These are phyloP conservation scores for Furcasterigmium sp. DNA, from an alignment of 2,329 filamentous ascomycete species.

Conservation along the genomic window DNA sequence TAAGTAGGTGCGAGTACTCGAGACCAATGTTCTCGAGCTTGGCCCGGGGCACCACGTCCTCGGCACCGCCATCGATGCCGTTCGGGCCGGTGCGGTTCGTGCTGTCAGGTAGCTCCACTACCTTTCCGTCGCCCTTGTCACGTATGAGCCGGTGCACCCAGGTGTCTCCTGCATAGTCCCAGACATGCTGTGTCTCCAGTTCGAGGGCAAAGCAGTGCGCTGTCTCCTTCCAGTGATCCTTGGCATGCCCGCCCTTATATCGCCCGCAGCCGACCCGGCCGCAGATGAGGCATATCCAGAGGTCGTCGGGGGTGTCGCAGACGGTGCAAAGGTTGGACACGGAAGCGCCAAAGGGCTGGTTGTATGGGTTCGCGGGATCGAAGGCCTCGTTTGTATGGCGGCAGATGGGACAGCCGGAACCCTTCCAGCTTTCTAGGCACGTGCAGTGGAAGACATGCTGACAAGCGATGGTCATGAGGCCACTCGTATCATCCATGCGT, in stretches of 20 bases:
- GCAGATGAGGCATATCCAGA: constrained; percentile 95
- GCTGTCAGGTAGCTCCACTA: constrained; percentile 77
- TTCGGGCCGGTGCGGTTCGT: constrained; percentile 17
- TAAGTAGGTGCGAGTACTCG: constrained; percentile 92
- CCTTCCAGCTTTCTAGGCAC: constrained; percentile 94
- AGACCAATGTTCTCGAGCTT: constrained; percentile 75
- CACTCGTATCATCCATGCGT: constrained; percentile 96
- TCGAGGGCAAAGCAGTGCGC: constrained; percentile 91
- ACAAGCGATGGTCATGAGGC: constrained; percentile 90
- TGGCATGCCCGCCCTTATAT: constrained; percentile 90
- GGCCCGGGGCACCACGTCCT: constrained; percentile 65
- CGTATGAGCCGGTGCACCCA: constrained; percentile 96
- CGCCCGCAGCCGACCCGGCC: constrained; percentile 89
- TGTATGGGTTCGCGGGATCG: constrained; percentile 43
- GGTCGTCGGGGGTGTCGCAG: constrained; percentile 74
- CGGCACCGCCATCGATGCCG: constrained; percentile 31
- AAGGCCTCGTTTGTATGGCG: constrained; percentile 62
- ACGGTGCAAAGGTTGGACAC: constrained; percentile 70
- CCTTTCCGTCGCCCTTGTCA: constrained; percentile 86
- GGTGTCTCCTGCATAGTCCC: constrained; percentile 94
- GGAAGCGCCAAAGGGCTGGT: constrained; percentile 52
- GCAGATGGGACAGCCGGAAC: constrained; percentile 89
- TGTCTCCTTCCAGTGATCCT: constrained; percentile 86
- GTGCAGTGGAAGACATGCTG: constrained; percentile 98
- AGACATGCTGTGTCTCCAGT: constrained; percentile 88